A percentile compares a stretch with the other conserved stretches of the same genome.
These are phyloP conservation scores for Plenodomus tracheiphilus DNA, from an alignment of 2,329 filamentous ascomycete genomes.

Conservation along the genomic window DNA sequence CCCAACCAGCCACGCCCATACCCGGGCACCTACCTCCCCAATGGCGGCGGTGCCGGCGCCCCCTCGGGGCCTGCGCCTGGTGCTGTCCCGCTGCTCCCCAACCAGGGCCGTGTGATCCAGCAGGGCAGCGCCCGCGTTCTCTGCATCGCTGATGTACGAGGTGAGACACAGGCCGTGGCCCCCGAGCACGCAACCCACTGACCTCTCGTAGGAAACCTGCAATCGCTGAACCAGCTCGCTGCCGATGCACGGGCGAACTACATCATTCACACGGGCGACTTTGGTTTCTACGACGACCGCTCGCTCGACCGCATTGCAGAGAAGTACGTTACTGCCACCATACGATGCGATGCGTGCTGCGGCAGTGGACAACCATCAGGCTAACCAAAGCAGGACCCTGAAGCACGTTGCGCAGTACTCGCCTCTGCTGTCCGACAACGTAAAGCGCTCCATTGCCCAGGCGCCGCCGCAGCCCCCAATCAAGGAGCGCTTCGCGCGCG, in stretches of 20 bases:
- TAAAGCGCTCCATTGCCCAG: conserved; percentile 68
- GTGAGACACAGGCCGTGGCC: conserved; percentile 30
- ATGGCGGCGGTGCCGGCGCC: conserved; percentile 48
- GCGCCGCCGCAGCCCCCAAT: conserved; percentile 69
- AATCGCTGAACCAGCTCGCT: conserved; percentile 93
- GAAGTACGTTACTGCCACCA: conserved; percentile 67
- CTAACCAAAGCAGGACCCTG: conserved; percentile 68
- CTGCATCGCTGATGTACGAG: conserved; percentile 58
- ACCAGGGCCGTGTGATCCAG: conserved; percentile 57
- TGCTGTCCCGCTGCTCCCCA: conserved; percentile 54
- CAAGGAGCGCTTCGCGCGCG: conserved; percentile 80
- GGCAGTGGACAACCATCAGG: conserved; percentile 1
- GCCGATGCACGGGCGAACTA: conserved; percentile 93
- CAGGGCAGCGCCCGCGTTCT: conserved; percentile 53
- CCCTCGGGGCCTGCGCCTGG: conserved; percentile 49
- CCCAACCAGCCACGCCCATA: conserved; percentile 56
- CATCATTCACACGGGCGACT: conserved; percentile 98
- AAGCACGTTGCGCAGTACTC: conserved; percentile 99
- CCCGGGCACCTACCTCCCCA: conserved; percentile 52
- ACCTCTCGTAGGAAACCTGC: conserved; percentile 75
- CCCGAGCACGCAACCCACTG: conserved; percentile 1
- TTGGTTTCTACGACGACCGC: conserved; percentile 97
- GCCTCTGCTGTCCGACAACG: conserved; percentile 79
- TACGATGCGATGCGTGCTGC: no score
- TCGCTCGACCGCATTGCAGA: conserved; percentile 97